Base-by-base conservation (phyloP, 1,284 basidiomycete genomes). In the Rhodotorula sp. region DNA sequence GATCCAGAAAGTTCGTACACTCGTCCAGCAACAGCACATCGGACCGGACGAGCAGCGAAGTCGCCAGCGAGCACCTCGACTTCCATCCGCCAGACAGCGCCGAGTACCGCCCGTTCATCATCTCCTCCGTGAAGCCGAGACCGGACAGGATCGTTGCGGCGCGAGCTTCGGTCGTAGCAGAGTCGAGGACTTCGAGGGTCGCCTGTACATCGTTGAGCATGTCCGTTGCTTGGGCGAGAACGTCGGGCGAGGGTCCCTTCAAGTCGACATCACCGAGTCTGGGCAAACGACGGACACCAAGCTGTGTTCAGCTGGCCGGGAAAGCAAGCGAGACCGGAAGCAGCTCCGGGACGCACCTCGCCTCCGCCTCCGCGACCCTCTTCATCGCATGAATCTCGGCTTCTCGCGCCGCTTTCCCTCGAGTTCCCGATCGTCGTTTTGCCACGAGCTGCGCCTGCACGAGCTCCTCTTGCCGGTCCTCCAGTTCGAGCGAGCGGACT, bases 81-180 rank as follows among this genome's bases (percentile, higher is more conserved):
- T 85, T 81, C 89, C 89, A 91, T 0, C 89, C 89, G 27, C 89
- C 89, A 1, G 87, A 89, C 17, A 90, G 81, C 0, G 82, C 79
- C 0, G 78, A 78, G 63, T 85, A 84, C 0, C 84, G 82, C 1
- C 81, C 81, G 24, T 82, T 79, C 17, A 88, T 82, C 76, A 84
- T 84, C 6, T 82, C 83, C 44, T 81, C 76, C 0, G 80, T 81
- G 77, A 90, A 89, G 1, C 88, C 88, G n/a, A 91, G 81, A 1
- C 88, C 88, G 36, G 80, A 78, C 13, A 90, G 80, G 66, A 91
- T 87, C 1, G 79, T 77, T 49, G 83, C 82, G 0, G 88, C 88
- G 24, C 86, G 82, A 7, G 84, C 81, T 73, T 87, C 86, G 13
- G 87, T 85, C 0, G 83, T 83, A 6, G 77, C 69, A 0, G 81